These are phyloP conservation scores for Licmophora abbreviata DNA, from an alignment of 108 stramenopile species.

Conservation along the genomic window DNA sequence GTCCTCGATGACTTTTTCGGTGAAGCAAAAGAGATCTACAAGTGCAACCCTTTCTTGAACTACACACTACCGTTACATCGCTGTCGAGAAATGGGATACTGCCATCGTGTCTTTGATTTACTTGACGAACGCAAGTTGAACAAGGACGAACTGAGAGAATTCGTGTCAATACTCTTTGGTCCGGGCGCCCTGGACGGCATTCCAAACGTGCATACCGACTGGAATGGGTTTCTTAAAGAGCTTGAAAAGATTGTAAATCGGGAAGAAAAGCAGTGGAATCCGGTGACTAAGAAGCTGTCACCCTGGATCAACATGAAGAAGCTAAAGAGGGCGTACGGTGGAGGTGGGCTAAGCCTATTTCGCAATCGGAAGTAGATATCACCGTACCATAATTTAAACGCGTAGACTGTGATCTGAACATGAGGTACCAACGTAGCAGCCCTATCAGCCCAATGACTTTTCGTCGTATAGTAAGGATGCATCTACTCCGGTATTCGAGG, in stretches of 20 bases:
- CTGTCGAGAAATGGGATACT: conserved; percentile 48
- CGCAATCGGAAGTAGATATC: no score
- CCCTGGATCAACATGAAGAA: conserved; percentile 35
- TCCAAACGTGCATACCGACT: conserved; percentile 1
- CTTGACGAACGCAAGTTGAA: conserved; percentile 46
- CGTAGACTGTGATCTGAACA: no score
- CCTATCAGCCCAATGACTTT: no score
- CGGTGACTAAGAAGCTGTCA: conserved; percentile 17
- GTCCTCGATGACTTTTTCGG: conserved; percentile 51
- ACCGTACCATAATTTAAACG: no score
- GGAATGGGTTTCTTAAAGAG: background rate
- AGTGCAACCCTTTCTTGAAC: conserved; percentile 49
- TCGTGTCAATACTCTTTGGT: conserved; percentile 26
- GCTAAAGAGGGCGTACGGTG: conserved; percentile 16
- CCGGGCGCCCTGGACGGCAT: conserved; percentile 8
- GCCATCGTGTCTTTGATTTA: conserved; percentile 37
- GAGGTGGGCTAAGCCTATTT: no score
- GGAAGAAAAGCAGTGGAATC: conserved; percentile 36
- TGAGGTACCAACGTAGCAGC: no score
- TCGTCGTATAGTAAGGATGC: no score
- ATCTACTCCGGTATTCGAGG: no score
- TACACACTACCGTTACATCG: conserved; percentile 53
- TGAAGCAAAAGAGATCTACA: conserved; percentile 50
- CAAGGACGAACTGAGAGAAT: conserved; percentile 26
- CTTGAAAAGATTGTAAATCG: conserved; percentile 6